Conservation (phyloP, 305 asterid genomes). For the Euphrasia arctica region DNA sequence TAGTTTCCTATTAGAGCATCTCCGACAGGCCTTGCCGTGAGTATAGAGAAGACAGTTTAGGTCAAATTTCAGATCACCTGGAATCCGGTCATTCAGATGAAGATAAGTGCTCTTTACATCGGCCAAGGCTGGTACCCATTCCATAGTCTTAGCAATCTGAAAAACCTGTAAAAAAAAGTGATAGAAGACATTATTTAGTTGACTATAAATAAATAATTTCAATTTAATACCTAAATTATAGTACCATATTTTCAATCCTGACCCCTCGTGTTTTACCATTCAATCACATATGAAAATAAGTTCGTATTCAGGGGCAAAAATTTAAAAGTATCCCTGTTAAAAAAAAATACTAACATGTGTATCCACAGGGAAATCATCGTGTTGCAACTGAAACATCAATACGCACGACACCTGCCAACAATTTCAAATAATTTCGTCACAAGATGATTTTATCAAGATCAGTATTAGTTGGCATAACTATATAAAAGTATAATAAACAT, state of each 20-base stretch:
- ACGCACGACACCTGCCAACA: constrained; percentile 79
- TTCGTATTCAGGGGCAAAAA: neutral
- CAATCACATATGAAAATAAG: neutral
- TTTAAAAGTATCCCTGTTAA: neutral
- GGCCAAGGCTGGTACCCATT: constrained; percentile 66
- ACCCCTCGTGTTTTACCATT: neutral
- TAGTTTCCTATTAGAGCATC: constrained; percentile 54
- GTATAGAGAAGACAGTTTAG: constrained; percentile 81
- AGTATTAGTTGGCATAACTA: constrained; percentile 16
- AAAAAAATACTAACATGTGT: constrained; percentile 63
- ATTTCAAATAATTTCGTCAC: constrained; percentile 26
- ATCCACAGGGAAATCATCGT: constrained; percentile 88
- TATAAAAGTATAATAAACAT: neutral
- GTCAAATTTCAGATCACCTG: constrained; percentile 69
- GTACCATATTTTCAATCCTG: neutral
- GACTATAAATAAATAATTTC: neutral
- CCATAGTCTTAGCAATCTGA: constrained; percentile 74
- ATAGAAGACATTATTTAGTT: constrained; percentile 8
- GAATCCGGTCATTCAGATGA: constrained; percentile 80
- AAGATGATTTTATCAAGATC: constrained; percentile 4
- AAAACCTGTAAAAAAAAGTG: constrained; percentile 47
- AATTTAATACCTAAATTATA: neutral
- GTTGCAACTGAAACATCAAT: constrained; percentile 79
- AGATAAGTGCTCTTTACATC: constrained; percentile 59
- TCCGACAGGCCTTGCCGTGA: constrained; percentile 75